Conservation (phyloP, 2,329 filamentous ascomycete genomes). For the Claviceps africana region DNA sequence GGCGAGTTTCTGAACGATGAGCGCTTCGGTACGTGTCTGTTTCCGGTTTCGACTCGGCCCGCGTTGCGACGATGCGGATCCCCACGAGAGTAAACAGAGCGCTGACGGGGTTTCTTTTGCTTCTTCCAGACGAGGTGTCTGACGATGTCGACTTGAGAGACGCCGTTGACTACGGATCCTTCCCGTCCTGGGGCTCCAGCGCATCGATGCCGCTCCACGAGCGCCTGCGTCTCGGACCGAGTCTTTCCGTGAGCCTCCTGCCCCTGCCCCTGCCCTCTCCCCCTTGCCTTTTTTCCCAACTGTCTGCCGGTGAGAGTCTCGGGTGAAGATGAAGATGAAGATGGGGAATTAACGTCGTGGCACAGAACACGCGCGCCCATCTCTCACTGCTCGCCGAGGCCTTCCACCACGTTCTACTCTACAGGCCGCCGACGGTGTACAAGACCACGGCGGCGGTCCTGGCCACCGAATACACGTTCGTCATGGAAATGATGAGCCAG, state of each 20-base stretch:
- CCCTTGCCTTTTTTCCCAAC: no score
- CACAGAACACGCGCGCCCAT: constrained; percentile 34
- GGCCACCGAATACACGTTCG: constrained; percentile 29
- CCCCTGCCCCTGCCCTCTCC: neutral
- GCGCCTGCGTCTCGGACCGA: constrained; percentile 35
- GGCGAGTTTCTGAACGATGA: constrained; percentile 29
- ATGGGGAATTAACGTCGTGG: no score
- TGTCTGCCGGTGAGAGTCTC: no score
- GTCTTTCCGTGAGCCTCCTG: constrained; percentile 32
- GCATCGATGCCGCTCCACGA: constrained; percentile 26
- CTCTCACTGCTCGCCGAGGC: constrained; percentile 34
- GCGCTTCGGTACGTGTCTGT: constrained; percentile 29
- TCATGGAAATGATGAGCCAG: constrained; percentile 27
- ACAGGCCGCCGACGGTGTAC: constrained; percentile 35
- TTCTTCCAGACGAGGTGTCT: constrained; percentile 25
- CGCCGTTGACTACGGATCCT: constrained; percentile 37
- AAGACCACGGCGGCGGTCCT: constrained; percentile 29
- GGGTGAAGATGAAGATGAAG: no score
- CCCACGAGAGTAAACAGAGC: no score
- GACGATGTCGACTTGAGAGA: constrained; percentile 27
- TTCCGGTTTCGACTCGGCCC: no score
- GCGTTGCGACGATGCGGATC: no score
- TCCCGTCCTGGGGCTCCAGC: constrained; percentile 32
- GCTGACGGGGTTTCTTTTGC: neutral
- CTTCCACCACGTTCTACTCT: constrained; percentile 35